Base-by-base conservation (phyloP, 1,284 basidiomycete genomes). In the Apiotrichum gamsii region DNA sequence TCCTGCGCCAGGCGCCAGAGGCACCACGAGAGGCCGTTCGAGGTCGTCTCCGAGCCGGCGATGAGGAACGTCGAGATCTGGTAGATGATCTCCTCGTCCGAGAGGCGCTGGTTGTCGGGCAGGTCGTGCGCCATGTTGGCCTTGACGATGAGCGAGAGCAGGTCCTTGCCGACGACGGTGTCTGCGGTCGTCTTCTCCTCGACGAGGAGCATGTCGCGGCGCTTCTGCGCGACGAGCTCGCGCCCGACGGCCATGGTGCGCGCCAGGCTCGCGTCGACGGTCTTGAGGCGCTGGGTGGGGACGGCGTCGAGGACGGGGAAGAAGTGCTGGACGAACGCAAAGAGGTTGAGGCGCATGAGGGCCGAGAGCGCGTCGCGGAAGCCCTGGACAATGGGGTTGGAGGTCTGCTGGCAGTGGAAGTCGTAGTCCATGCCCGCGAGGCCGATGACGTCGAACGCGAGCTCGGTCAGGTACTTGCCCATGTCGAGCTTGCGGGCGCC, bases 41-140 rank as follows among this genome's bases (percentile, higher is more conserved):
- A 80, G 0, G 82, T 84, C 0, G 88, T 90, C 64, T 90, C 87
- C 62, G 87, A 83, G 0, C 87, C 87, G 2, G 70, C 67, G 3
- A 69, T 52, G 48, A 70, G 64, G 64, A 89, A 85, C 0, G 84
- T 88, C 8, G 82, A 81, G 49, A 89, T 84, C 65, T 88, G 85
- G 51, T 79, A 83, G n/a, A 83, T 72, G 4, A 85, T 79, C 60
- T 89, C 85, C 13, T 76, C 72, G 35, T 80, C 77, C 6, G 78
- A 77, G 74, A 89, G 77, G 23, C 75, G 74, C 61, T 84, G 78
- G 0, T 72, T 71, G 0, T 75, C 68, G 6, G 72, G 66, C 8
- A 82, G 60, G 43, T 83, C 80, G 9, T 75, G 64, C 3, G 79
- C 75, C 56, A 79, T 67, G 62, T 82, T 83, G 3, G 82, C 82